A percentile compares a stretch with the other conserved stretches of the same genome.
Evolutionary conservation across 441 rosid species (phyloP).

Genomic region (Cnidoscolus chayamansa): DNA sequence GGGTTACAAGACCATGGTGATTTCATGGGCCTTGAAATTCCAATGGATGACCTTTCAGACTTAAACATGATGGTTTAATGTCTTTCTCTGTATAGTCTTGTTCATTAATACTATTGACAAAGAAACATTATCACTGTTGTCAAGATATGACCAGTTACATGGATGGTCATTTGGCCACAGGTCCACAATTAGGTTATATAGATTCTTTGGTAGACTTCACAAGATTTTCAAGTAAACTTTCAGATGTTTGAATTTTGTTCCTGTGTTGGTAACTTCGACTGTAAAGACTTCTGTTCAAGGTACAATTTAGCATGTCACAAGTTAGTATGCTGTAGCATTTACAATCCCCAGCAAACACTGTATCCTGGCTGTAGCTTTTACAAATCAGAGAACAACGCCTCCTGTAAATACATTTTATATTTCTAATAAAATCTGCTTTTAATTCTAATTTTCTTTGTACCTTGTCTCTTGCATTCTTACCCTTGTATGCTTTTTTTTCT

Average conservation of each 20-base stretch:
- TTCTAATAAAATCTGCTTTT: conserved; percentile 61
- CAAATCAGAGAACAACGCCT: conserved; percentile 52
- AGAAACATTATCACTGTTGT: conserved; percentile 39
- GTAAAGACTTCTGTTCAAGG: conserved; percentile 51
- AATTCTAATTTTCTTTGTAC: conserved; percentile 15
- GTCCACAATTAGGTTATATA: conserved; percentile 61
- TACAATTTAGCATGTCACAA: conserved; percentile 45
- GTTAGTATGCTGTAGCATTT: conserved; percentile 50
- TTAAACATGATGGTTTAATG: conserved; percentile 94
- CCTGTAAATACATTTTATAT: conserved; percentile 78
- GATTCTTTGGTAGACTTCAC: conserved; percentile 64
- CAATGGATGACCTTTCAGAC: conserved; percentile 99
- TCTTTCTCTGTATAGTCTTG: conserved; percentile 71
- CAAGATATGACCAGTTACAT: conserved; percentile 54
- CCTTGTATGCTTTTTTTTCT: not conserved
- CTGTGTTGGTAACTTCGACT: conserved; percentile 52
- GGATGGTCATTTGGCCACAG: conserved; percentile 48
- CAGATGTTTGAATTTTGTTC: conserved; percentile 53
- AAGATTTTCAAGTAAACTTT: conserved; percentile 48
- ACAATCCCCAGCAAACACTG: conserved; percentile 49
- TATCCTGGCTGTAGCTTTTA: conserved; percentile 53
- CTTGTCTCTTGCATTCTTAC: conserved; percentile 1
- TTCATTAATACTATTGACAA: conserved; percentile 74
- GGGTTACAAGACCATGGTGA: conserved; percentile 82
- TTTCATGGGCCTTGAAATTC: conserved; percentile 94